phyloP scores from a whole-genome alignment of 2,329 filamentous ascomycete genomes.

The Scedosporium dehoogii region DNA sequence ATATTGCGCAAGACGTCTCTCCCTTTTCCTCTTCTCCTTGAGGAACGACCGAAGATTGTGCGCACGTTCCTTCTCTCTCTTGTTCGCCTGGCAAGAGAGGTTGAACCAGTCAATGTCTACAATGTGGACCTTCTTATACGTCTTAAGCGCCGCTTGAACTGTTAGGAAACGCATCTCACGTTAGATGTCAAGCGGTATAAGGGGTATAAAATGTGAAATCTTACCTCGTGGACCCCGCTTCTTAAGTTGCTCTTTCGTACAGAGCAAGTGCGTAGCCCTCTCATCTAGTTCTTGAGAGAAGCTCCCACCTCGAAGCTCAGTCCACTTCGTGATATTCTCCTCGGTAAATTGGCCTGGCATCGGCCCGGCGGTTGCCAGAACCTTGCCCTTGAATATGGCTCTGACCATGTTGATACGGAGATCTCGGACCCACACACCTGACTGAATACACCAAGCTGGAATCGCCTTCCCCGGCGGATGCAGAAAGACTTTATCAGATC shows the following conservation, averaged over 20 bases:
- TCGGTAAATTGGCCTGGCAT: constrained; percentile 38
- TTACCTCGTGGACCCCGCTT: constrained; percentile 26
- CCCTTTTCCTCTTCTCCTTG: constrained; percentile 19
- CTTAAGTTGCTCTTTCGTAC: constrained; percentile 51
- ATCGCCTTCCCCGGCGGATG: background rate
- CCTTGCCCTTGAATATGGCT: constrained; percentile 39
- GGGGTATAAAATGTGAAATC: background rate
- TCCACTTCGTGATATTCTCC: constrained; percentile 56
- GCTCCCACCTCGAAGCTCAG: constrained; percentile 49
- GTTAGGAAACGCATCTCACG: background rate
- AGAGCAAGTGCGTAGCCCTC: constrained; percentile 63
- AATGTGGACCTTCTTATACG: constrained; percentile 26
- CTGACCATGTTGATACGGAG: background rate
- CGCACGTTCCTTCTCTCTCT: constrained; percentile 21
- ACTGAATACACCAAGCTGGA: no score
- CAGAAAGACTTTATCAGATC: background rate
- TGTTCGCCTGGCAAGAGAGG: constrained; percentile 25
- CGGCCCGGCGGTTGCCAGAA: constrained; percentile 48
- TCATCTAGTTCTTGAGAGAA: constrained; percentile 41
- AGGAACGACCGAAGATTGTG: constrained; percentile 26
- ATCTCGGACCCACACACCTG: background rate
- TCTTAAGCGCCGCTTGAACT: constrained; percentile 29
- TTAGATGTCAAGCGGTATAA: no score
- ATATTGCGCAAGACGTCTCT: constrained; percentile 20
- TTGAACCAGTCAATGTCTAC: constrained; percentile 45